Evolutionary conservation across 805 yeast species (phyloP).

Genomic region (Kodamaea kakaduensis): DNA sequence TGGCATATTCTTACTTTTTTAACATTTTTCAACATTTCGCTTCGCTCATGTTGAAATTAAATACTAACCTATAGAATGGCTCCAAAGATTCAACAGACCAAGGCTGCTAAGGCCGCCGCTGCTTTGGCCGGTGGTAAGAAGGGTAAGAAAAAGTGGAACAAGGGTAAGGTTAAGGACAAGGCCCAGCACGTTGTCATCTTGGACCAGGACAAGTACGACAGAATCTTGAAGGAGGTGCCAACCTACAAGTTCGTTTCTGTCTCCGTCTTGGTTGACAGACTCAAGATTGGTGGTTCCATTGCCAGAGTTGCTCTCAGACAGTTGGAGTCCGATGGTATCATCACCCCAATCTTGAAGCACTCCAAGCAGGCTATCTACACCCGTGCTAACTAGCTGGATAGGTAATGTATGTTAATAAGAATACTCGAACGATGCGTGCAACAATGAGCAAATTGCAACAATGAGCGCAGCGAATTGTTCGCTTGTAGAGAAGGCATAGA

Average conservation of each 20-base stretch:
- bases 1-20: no score
- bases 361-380: conserved; percentile 96
- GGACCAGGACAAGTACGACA: conserved; percentile 99
- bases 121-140: conserved; percentile 99
- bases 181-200: conserved; percentile 96
- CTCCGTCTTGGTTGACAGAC: conserved; percentile 97
- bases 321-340: conserved; percentile 91
- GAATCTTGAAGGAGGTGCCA: conserved; percentile 98
- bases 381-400: conserved; percentile 44
- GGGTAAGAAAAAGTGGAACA: conserved; percentile 99
- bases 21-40: no score
- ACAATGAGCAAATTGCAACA: not conserved
- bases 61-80: conserved; percentile 66
- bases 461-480: no score
- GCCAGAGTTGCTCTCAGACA: conserved; percentile 98
- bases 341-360: conserved; percentile 91
- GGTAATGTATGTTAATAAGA: conserved; percentile 9
- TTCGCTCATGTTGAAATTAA: no score
- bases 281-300: conserved; percentile 97
- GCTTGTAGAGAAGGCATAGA: not conserved
- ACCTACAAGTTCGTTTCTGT: conserved; percentile 98
- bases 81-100: conserved; percentile 98
- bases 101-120: conserved; percentile 99
- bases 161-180: conserved; percentile 99
- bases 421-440: conserved; percentile 1